A percentile compares a stretch with the other conserved stretches of the same genome.
Evolutionary conservation across 1,139 yeast species (phyloP).

Genomic region (Sugiyamaella paludigena): DNA sequence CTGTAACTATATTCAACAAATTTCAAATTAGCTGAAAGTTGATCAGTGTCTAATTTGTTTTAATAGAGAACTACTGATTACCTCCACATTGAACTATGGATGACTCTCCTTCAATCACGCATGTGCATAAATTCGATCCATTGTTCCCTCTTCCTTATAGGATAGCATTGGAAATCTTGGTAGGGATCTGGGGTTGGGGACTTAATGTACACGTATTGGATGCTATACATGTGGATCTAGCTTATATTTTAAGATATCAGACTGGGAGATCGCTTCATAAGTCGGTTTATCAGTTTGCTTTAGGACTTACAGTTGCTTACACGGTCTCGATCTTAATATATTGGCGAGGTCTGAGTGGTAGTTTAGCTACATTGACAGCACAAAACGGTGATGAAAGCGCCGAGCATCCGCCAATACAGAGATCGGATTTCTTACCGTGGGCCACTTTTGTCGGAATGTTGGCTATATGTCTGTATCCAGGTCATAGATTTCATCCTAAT

Average conservation of each 20-base stretch:
- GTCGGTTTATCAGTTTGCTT: conserved; percentile 29
- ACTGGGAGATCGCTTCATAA: conserved; percentile 27
- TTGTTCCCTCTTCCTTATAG: conserved; percentile 51
- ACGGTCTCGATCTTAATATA: conserved; percentile 30
- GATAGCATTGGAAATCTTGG: conserved; percentile 43
- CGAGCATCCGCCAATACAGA: conserved; percentile 12
- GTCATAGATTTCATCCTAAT: conserved; percentile 26
- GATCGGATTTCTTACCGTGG: conserved; percentile 38
- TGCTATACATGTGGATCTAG: conserved; percentile 42
- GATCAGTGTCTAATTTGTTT: too few relatives aligned
- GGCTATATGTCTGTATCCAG: conserved; percentile 31
- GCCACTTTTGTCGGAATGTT: conserved; percentile 34
- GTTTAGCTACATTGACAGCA: conserved; percentile 11
- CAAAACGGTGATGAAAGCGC: conserved; percentile 13
- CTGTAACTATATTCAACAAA: too few relatives aligned
- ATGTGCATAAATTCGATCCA: conserved; percentile 35
- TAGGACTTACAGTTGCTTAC: conserved; percentile 22
- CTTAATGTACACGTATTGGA: conserved; percentile 42
- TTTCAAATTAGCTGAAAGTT: too few relatives aligned
- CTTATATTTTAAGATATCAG: conserved; percentile 40
- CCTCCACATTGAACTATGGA: too few relatives aligned
- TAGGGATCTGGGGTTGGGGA: conserved; percentile 54
- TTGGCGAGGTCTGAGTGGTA: conserved; percentile 28
- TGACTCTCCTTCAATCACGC: too few relatives aligned
- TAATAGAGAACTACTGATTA: too few relatives aligned